Evolutionary conservation across 1,284 basidiomycete species (phyloP).

Genomic region (Trametes hirsuta): DNA sequence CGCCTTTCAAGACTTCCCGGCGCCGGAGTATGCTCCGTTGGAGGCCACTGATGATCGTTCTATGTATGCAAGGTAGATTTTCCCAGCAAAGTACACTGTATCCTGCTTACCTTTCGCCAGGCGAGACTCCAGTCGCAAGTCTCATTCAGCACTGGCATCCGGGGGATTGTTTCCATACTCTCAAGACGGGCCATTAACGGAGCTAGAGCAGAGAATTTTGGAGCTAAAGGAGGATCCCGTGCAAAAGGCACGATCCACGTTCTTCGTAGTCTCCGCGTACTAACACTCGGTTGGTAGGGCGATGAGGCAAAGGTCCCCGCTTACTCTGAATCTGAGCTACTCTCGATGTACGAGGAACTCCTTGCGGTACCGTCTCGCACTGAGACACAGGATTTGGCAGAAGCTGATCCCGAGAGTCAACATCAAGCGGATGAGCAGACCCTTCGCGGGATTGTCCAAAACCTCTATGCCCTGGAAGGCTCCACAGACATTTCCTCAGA

Average conservation of each 20-base stretch:
- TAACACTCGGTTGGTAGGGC: neutral
- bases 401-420: constrained; percentile 6
- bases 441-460: constrained; percentile 2
- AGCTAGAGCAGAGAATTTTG: constrained; percentile 27
- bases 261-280: neutral
- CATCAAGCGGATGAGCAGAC: constrained; percentile 8
- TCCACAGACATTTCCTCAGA: constrained; percentile 2
- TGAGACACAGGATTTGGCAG: neutral
- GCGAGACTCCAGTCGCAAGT: constrained; percentile 5
- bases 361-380: constrained; percentile 44
- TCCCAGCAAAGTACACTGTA: neutral
- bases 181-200: constrained; percentile 12
- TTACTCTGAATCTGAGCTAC: constrained; percentile 54
- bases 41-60: constrained; percentile 9
- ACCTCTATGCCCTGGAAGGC: constrained; percentile 19
- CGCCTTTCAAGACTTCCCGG: neutral
- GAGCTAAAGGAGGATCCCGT: constrained; percentile 24
- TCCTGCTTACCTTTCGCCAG: neutral
- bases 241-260: constrained; percentile 16
- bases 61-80: constrained; percentile 18
- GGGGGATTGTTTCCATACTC: constrained; percentile 5
- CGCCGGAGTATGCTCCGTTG: neutral
- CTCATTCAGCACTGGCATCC: neutral
- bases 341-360: constrained; percentile 56
- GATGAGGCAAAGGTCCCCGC: constrained; percentile 18